Evolutionary conservation across 2,329 filamentous ascomycete species (phyloP).

Genomic region (Bipolaris cookei): DNA sequence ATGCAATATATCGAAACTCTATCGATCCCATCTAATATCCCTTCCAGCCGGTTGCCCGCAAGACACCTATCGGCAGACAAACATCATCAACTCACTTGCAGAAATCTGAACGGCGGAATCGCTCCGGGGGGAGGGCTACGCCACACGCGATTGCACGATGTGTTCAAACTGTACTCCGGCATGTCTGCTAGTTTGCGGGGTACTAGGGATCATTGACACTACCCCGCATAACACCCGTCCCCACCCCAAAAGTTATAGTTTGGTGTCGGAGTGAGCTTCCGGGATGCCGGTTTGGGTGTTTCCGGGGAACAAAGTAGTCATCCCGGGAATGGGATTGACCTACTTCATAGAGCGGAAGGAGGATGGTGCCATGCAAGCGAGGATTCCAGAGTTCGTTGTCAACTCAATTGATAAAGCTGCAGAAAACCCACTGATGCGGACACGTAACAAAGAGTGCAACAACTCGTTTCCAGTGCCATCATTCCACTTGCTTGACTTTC

Average conservation of each 20-base stretch:
- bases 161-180: no score
- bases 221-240: constrained; percentile 27
- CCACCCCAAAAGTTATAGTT: not conserved
- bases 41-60: constrained; percentile 21
- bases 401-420: not conserved
- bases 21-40: constrained; percentile 8
- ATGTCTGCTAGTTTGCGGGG: constrained; percentile 23
- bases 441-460: not conserved
- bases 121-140: not conserved
- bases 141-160: constrained; percentile 7
- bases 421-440: not conserved
- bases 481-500: not conserved
- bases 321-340: not conserved
- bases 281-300: constrained; percentile 10
- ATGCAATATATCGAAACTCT: not conserved
- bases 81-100: constrained; percentile 10
- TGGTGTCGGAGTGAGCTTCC: not conserved
- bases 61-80: constrained; percentile 1
- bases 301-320: not conserved
- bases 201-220: constrained; percentile 9
- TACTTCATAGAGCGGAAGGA: no score
- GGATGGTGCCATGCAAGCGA: no score
- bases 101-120: constrained; percentile 12
- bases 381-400: not conserved
- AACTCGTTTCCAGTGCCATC: not conserved